phyloP scores from a whole-genome alignment of 768 basidiomycete genomes.

The Antrodiella citrinella region DNA sequence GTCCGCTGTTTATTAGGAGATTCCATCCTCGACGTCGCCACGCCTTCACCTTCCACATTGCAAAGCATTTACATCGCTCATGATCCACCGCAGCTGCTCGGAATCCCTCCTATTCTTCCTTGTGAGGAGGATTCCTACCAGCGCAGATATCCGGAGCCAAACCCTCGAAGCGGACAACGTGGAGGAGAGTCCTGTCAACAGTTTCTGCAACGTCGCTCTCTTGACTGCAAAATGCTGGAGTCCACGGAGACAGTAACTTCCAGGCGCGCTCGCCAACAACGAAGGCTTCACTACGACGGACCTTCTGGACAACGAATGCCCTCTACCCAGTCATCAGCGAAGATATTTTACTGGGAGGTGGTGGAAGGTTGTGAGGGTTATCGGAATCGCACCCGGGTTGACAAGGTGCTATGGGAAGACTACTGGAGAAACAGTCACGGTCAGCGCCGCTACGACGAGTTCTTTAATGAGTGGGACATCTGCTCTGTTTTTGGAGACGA shows the following conservation, averaged over 20 bases:
- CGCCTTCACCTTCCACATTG: too few species aligned
- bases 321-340: not conserved
- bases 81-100: too few species aligned
- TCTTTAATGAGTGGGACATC: not conserved
- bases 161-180: not conserved
- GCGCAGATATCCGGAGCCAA: not conserved
- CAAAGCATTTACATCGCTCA: too few species aligned
- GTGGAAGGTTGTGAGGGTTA: not conserved
- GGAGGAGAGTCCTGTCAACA: not conserved
- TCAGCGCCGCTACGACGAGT: not conserved
- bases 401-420: not conserved
- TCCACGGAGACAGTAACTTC: not conserved
- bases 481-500: not conserved
- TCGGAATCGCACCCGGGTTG: not conserved
- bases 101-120: too few species aligned
- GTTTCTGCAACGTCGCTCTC: not conserved
- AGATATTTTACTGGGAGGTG: not conserved
- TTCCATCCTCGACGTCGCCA: too few species aligned
- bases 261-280: not conserved
- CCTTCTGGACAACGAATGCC: not conserved
- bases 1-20: too few species aligned
- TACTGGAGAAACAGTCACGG: not conserved
- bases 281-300: not conserved
- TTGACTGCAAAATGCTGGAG: not conserved
- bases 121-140: too few species aligned